phyloP scores from a whole-genome alignment of 106 monocot species.

The Agapanthus africanus region DNA sequence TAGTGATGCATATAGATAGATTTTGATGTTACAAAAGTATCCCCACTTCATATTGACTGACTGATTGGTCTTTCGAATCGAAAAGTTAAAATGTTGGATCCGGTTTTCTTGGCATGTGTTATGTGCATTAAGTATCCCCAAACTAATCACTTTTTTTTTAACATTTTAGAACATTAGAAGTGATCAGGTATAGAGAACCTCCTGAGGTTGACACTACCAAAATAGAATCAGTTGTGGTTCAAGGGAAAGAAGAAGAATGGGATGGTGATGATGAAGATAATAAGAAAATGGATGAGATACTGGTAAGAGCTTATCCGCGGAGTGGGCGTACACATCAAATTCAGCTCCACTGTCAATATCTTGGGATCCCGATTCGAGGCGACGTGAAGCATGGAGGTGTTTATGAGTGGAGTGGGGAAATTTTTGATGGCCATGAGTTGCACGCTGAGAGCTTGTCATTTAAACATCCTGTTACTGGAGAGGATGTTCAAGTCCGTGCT shows the following conservation, averaged over 20 bases:
- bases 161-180: too few species aligned
- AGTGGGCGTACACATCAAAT: slow-evolving; percentile 95
- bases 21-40: too few species aligned
- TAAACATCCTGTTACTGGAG: slow-evolving; percentile 61
- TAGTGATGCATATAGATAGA: too few species aligned
- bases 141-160: too few species aligned
- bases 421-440: slow-evolving; percentile 52
- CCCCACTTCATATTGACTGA: too few species aligned
- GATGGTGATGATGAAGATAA: neutral
- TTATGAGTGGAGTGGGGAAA: slow-evolving; percentile 45
- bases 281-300: slow-evolving; percentile 21
- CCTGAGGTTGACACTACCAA: slow-evolving; percentile 11
- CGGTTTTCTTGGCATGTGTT: too few species aligned
- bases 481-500: slow-evolving; percentile 25
- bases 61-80: too few species aligned
- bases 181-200: slow-evolving; percentile 22
- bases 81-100: too few species aligned
- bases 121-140: too few species aligned
- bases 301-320: slow-evolving; percentile 71
- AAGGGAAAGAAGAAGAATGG: slow-evolving; percentile 13
- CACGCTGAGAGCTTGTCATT: slow-evolving; percentile 78
- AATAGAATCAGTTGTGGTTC: slow-evolving; percentile 18
- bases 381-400: slow-evolving; percentile 91
- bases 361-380: slow-evolving; percentile 71
- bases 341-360: slow-evolving; percentile 79